Percentiles rank a stretch among this genome's conserved stretches.
These are phyloP conservation scores for Penicillium dipodomyicola DNA, from an alignment of 495 filamentous ascomycete species.

Conservation along the genomic window DNA sequence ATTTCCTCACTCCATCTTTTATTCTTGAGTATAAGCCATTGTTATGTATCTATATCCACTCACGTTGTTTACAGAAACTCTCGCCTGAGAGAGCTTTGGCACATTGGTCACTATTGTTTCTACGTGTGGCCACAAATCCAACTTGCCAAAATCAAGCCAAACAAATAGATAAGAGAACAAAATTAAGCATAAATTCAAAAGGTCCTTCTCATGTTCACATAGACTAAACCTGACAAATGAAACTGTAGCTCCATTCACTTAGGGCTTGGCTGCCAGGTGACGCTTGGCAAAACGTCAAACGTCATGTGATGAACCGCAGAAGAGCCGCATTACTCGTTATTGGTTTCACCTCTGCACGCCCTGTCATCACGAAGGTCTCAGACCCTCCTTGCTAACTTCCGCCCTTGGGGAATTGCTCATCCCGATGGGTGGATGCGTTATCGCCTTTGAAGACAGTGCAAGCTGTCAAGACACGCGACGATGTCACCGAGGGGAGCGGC, in stretches of 20 bases:
- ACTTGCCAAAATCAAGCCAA: not conserved
- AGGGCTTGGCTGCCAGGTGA: conserved; percentile 9
- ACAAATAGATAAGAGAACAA: not conserved
- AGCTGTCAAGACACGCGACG: conserved; percentile 42
- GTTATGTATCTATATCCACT: no score
- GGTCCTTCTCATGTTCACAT: not conserved
- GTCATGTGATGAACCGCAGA: conserved; percentile 21
- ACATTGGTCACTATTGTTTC: not conserved
- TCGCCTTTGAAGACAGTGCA: conserved; percentile 43
- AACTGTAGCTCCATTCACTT: conserved; percentile 2
- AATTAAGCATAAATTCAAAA: not conserved
- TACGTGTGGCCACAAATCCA: not conserved
- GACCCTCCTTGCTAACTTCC: conserved; percentile 25
- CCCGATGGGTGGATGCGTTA: conserved; percentile 46
- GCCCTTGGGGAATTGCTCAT: conserved; percentile 30
- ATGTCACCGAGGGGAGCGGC: conserved; percentile 65
- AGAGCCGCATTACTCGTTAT: conserved; percentile 21
- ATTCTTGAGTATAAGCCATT: not conserved
- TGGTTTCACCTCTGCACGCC: conserved; percentile 14
- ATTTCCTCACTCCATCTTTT: not conserved
- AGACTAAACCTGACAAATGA: not conserved
- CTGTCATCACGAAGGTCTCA: conserved; percentile 23
- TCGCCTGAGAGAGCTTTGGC: not conserved
- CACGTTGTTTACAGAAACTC: no score
- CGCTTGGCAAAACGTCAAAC: conserved; percentile 4